Percentiles rank a stretch among this genome's conserved stretches.
These are phyloP conservation scores for Nasturtium officinale DNA, from an alignment of 345 rosid genomes.

Conservation along the genomic window DNA sequence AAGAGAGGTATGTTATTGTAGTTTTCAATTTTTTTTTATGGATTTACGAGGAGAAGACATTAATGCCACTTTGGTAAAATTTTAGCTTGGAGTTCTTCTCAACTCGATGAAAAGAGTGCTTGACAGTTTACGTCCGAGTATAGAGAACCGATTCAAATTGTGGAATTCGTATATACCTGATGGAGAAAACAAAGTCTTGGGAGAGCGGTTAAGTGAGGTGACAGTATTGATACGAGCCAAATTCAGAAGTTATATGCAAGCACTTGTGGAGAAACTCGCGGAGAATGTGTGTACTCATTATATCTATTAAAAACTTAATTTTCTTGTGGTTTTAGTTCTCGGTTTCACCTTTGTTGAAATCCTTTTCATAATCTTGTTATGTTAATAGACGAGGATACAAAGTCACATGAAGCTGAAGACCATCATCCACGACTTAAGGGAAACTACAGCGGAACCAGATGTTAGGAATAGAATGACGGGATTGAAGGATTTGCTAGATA, in stretches of 20 bases:
- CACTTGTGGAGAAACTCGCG: conserved; percentile 85
- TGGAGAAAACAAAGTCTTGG: conserved; percentile 62
- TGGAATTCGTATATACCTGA: conserved; percentile 79
- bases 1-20: conserved; percentile 62
- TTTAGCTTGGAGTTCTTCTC: conserved; percentile 82
- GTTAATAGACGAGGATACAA: conserved; percentile 68
- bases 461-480: conserved; percentile 71
- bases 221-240: conserved; percentile 87
- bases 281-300: conserved; percentile 66
- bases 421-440: conserved; percentile 82
- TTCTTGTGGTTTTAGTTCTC: not conserved
- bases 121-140: conserved; percentile 65
- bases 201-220: conserved; percentile 85
- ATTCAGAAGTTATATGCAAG: conserved; percentile 81
- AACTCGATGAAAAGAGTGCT: conserved; percentile 96
- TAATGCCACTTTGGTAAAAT: not conserved
- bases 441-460: conserved; percentile 72
- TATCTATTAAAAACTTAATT: not conserved
- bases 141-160: conserved; percentile 70
- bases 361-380: conserved; percentile 12
- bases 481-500: conserved; percentile 69
- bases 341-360: not conserved
- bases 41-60: conserved; percentile 4
- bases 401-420: conserved; percentile 78
- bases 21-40: conserved; percentile 5